Conservation (phyloP, 2,329 filamentous ascomycete species). For the Juglanconis oblonga region DNA sequence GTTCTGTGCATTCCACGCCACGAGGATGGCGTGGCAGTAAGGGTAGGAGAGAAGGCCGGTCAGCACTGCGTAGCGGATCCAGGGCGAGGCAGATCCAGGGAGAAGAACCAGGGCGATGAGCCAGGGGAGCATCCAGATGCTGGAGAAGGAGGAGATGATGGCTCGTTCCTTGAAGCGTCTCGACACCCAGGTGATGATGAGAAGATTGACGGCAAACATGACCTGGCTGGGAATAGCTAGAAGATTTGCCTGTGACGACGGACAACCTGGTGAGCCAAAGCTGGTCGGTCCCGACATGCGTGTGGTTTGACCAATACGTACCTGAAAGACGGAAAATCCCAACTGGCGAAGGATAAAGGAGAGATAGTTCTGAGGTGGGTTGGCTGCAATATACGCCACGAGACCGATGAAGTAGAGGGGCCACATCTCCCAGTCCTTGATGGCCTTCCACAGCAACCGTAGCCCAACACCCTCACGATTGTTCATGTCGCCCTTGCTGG, state of each 20-base stretch:
- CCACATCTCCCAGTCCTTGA: conserved; percentile 62
- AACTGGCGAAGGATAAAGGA: conserved; percentile 41
- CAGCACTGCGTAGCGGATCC: conserved; percentile 37
- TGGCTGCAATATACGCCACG: conserved; percentile 40
- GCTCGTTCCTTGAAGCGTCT: conserved; percentile 38
- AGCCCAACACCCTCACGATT: conserved; percentile 50
- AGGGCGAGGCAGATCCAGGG: conserved; percentile 27
- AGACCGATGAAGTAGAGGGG: conserved; percentile 53
- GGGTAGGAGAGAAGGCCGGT: conserved; percentile 45
- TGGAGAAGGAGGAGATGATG: conserved; percentile 35
- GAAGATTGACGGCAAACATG: conserved; percentile 34
- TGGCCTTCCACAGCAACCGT: conserved; percentile 45
- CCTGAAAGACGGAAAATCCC: conserved; percentile 43
- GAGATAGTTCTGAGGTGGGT: conserved; percentile 42
- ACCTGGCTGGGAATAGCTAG: conserved; percentile 22
- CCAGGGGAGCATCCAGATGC: conserved; percentile 43
- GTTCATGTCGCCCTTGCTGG: conserved; percentile 60
- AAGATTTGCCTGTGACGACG: too few relatives aligned
- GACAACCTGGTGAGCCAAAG: not conserved
- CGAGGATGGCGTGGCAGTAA: conserved; percentile 46
- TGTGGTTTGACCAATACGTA: conserved; percentile 23
- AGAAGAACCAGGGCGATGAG: conserved; percentile 34
- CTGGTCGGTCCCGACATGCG: not conserved
- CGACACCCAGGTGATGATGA: conserved; percentile 44
- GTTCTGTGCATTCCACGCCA: conserved; percentile 45